These are phyloP conservation scores for Lentinula guzmanii DNA, from an alignment of 768 basidiomycete genomes.

Conservation along the genomic window DNA sequence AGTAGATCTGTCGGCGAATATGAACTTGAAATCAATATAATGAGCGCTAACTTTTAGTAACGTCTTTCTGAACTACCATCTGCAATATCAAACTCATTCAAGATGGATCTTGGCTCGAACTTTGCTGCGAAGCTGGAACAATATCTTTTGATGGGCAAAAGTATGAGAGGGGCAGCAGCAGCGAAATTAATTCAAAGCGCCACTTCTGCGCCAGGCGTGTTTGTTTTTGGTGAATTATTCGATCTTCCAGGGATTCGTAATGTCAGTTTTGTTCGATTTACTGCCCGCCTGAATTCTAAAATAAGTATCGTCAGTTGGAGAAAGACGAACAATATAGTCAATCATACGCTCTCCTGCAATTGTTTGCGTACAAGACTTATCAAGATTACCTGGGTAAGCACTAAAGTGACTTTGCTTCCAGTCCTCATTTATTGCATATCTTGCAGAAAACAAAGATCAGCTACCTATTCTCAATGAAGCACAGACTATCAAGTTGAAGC, in stretches of 20 bases:
- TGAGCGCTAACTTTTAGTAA: background rate
- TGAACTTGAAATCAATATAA: background rate
- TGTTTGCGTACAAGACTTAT: slow-evolving; percentile 90
- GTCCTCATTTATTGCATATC: background rate
- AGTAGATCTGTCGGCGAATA: background rate
- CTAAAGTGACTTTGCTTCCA: background rate
- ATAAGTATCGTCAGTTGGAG: slow-evolving; percentile 46
- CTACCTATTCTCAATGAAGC: slow-evolving; percentile 65
- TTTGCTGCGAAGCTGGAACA: slow-evolving; percentile 76
- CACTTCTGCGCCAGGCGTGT: slow-evolving; percentile 84
- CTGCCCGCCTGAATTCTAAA: background rate
- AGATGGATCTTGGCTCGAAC: slow-evolving; percentile 61
- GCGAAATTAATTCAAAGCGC: slow-evolving; percentile 86
- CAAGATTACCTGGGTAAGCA: slow-evolving; percentile 67
- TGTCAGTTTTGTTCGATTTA: slow-evolving; percentile 34
- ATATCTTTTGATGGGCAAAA: slow-evolving; percentile 87
- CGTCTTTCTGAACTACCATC: background rate
- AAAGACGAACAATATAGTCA: slow-evolving; percentile 58
- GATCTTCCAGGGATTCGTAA: slow-evolving; percentile 80
- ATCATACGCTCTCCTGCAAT: slow-evolving; percentile 61
- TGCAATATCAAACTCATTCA: background rate
- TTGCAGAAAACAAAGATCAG: slow-evolving; percentile 55
- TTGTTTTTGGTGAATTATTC: slow-evolving; percentile 86
- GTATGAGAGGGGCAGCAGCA: slow-evolving; percentile 86
- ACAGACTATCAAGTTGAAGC: slow-evolving; percentile 86